A percentile compares a stretch with the other conserved stretches of the same genome.
Conservation (phyloP, 345 rosid species). For the Populus alba region DNA sequence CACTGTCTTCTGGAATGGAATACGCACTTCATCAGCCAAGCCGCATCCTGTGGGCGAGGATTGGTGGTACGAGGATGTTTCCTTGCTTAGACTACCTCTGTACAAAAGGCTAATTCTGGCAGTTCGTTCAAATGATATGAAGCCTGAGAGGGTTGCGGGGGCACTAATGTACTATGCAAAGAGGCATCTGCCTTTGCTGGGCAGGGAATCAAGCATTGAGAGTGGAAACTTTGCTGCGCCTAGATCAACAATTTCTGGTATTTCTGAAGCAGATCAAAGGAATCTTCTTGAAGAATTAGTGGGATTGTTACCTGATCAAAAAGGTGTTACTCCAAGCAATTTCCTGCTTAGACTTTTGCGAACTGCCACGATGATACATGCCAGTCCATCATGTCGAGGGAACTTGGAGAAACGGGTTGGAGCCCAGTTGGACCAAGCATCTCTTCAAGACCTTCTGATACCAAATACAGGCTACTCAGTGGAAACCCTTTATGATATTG, state of each 20-base stretch:
- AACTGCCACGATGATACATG: constrained; percentile 64
- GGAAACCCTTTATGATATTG: constrained; percentile 78
- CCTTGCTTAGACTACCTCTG: constrained; percentile 48
- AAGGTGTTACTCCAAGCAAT: constrained; percentile 54
- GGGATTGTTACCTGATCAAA: constrained; percentile 57
- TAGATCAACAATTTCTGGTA: constrained; percentile 28
- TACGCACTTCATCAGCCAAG: constrained; percentile 36
- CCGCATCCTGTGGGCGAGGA: constrained; percentile 41
- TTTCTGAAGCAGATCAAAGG: constrained; percentile 47
- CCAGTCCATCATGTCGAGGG: constrained; percentile 48
- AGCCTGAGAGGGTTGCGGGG: constrained; percentile 53
- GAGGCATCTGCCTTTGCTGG: constrained; percentile 66
- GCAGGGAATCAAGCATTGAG: constrained; percentile 43
- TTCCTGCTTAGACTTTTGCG: constrained; percentile 80
- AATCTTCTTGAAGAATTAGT: constrained; percentile 72
- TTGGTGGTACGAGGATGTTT: constrained; percentile 91
- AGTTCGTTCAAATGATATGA: constrained; percentile 54
- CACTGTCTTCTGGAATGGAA: constrained; percentile 68
- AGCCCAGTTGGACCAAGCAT: constrained; percentile 64
- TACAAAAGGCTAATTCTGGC: constrained; percentile 65
- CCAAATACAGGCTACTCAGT: constrained; percentile 69
- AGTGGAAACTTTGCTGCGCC: constrained; percentile 25
- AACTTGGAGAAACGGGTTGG: constrained; percentile 74
- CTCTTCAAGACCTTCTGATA: constrained; percentile 73
- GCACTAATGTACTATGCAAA: constrained; percentile 64